These are phyloP conservation scores for Lasiodiplodia hormozganensis DNA, from an alignment of 2,329 filamentous ascomycete species.

Conservation along the genomic window DNA sequence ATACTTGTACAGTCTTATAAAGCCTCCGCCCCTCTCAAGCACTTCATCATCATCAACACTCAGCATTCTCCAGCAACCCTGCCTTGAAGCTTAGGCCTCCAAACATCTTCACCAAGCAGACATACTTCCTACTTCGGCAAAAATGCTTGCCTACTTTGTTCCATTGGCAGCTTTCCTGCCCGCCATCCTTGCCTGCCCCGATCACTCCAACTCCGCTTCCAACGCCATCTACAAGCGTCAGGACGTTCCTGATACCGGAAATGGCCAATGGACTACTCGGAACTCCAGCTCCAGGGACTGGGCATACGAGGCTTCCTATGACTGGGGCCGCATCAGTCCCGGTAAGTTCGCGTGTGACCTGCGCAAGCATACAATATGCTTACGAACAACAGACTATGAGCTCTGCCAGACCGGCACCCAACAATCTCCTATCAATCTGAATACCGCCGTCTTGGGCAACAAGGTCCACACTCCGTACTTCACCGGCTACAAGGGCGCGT, in stretches of 20 bases:
- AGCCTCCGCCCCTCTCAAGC: neutral
- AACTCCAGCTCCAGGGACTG: constrained; percentile 32
- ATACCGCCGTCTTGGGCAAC: constrained; percentile 49
- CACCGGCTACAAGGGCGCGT: constrained; percentile 45
- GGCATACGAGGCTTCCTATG: constrained; percentile 48
- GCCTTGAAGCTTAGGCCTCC: neutral
- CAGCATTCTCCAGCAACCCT: neutral
- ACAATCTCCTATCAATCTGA: constrained; percentile 58
- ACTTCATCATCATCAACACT: neutral
- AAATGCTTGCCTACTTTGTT: constrained; percentile 3
- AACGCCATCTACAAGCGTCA: constrained; percentile 3
- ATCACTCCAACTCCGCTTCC: neutral
- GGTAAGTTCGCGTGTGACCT: constrained; percentile 32
- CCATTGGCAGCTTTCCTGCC: constrained; percentile 7
- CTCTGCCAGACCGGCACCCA: constrained; percentile 59
- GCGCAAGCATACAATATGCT: no score
- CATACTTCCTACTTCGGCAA: neutral
- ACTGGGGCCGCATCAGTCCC: constrained; percentile 49
- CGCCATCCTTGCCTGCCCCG: neutral
- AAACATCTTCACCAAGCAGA: neutral
- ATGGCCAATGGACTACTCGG: constrained; percentile 8
- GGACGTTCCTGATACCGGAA: neutral
- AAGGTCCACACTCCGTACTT: constrained; percentile 51
- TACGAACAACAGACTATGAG: constrained; percentile 44
- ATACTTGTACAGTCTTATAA: constrained; percentile 2